Conservation (phyloP, 1,284 basidiomycete genomes). For the Papiliotrema nemorosa region DNA sequence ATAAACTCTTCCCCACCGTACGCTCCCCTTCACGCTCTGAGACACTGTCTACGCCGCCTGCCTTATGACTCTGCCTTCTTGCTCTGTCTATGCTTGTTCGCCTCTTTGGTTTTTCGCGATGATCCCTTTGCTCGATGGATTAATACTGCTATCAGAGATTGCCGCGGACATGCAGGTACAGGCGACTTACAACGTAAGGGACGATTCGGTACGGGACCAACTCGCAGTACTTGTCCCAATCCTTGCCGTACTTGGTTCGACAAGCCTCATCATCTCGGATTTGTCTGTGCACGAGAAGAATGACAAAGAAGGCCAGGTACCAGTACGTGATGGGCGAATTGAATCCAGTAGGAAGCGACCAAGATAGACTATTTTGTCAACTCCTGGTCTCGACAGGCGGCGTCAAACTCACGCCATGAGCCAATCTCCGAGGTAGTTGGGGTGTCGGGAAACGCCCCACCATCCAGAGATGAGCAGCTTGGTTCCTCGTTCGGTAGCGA, state of each 20-base stretch:
- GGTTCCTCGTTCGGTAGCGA: slow-evolving; percentile 80
- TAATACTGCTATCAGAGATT: too few species aligned
- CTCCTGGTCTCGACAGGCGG: too few species aligned
- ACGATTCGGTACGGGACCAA: slow-evolving; percentile 84
- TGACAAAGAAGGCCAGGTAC: slow-evolving; percentile 83
- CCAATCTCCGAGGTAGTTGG: slow-evolving; percentile 39
- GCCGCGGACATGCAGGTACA: neutral
- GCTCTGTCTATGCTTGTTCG: too few species aligned
- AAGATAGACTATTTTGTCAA: slow-evolving; percentile 58
- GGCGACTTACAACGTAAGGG: slow-evolving; percentile 62
- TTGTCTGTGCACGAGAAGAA: slow-evolving; percentile 89
- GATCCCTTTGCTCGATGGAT: too few species aligned
- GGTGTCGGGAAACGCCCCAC: slow-evolving; percentile 95
- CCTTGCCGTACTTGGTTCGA: slow-evolving; percentile 78
- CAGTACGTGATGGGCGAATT: slow-evolving; percentile 93
- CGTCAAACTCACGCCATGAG: slow-evolving; percentile 16
- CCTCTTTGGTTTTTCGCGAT: too few species aligned
- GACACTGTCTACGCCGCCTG: too few species aligned
- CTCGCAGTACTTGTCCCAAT: slow-evolving; percentile 83
- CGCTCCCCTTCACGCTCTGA: too few species aligned
- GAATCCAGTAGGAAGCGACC: slow-evolving; percentile 93
- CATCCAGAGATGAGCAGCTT: slow-evolving; percentile 92
- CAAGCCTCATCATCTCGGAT: slow-evolving; percentile 89
- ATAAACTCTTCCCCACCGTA: too few species aligned
- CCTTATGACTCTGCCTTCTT: too few species aligned